Percentiles rank a stretch among this genome's conserved stretches.
These are phyloP conservation scores for Lichtheimia corymbifera DNA, from an alignment of 371 early-diverging fungal genomes.

Conservation along the genomic window DNA sequence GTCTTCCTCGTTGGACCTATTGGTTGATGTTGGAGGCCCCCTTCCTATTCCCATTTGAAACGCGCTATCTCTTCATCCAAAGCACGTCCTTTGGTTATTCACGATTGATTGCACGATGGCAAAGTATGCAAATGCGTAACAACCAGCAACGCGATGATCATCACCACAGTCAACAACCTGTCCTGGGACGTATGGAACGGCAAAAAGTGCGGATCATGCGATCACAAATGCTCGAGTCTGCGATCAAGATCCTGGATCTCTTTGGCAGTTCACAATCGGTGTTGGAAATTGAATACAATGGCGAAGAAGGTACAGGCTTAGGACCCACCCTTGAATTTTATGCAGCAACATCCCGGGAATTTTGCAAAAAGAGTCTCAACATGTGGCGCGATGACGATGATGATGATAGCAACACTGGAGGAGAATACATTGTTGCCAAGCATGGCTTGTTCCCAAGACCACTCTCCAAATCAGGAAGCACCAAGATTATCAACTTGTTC, in stretches of 20 bases:
- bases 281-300: conserved; percentile 89
- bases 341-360: conserved; percentile 74
- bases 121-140: conserved; percentile 50
- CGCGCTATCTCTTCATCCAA: conserved; percentile 76
- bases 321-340: conserved; percentile 96
- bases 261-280: conserved; percentile 71
- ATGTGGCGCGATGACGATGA: conserved; percentile 68
- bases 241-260: conserved; percentile 77
- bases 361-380: conserved; percentile 58
- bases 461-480: conserved; percentile 31
- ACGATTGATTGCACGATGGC: conserved; percentile 69
- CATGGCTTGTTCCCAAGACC: conserved; percentile 80
- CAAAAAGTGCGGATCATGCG: conserved; percentile 88
- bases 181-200: conserved; percentile 72
- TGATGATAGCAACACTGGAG: conserved; percentile 26
- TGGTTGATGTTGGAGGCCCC: conserved; percentile 67
- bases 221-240: conserved; percentile 74
- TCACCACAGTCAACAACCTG: conserved; percentile 34
- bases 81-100: conserved; percentile 87
- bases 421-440: conserved; percentile 44
- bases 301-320: conserved; percentile 93
- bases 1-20: conserved; percentile 80
- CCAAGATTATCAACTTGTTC: conserved; percentile 60
- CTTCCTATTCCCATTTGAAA: conserved; percentile 86
- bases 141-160: conserved; percentile 24